Conservation (phyloP, 345 rosid species). For the Rhodomyrtus tomentosa region DNA sequence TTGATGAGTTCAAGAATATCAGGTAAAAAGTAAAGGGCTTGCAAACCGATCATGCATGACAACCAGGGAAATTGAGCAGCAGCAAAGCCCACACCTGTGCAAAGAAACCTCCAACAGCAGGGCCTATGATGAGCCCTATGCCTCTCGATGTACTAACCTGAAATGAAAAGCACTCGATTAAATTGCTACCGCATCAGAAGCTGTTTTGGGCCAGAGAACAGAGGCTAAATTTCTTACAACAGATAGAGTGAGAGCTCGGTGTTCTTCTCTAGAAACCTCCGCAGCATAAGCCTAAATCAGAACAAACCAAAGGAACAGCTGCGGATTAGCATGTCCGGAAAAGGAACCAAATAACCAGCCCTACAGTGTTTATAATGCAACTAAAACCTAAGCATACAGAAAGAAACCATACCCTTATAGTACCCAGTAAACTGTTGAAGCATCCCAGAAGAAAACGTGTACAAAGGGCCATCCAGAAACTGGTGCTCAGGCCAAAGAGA, state of each 20-base stretch:
- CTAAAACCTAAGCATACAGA: background rate
- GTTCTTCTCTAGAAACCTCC: conserved; percentile 8
- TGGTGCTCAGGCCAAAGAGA: conserved; percentile 12
- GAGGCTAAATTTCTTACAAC: conserved; percentile 1
- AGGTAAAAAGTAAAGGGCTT: background rate
- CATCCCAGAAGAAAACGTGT: conserved; percentile 14
- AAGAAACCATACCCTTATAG: conserved; percentile 8
- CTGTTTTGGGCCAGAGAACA: background rate
- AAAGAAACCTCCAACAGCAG: conserved; percentile 14
- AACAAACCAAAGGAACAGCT: background rate
- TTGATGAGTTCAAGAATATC: background rate
- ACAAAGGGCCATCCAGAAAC: conserved; percentile 14
- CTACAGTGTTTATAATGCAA: background rate
- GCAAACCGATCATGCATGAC: background rate
- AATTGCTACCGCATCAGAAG: background rate
- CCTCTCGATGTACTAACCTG: conserved; percentile 17
- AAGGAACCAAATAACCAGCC: background rate
- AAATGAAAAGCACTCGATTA: background rate
- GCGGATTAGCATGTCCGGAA: background rate
- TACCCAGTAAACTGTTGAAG: conserved; percentile 10
- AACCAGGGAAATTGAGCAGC: background rate
- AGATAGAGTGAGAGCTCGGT: conserved; percentile 4
- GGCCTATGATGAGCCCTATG: conserved; percentile 13
- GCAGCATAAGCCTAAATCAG: conserved; percentile 12
- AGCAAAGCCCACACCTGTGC: conserved; percentile 2